Evolutionary conservation across 306 rosid species (phyloP).

Genomic region (Mucuna pruriens): DNA sequence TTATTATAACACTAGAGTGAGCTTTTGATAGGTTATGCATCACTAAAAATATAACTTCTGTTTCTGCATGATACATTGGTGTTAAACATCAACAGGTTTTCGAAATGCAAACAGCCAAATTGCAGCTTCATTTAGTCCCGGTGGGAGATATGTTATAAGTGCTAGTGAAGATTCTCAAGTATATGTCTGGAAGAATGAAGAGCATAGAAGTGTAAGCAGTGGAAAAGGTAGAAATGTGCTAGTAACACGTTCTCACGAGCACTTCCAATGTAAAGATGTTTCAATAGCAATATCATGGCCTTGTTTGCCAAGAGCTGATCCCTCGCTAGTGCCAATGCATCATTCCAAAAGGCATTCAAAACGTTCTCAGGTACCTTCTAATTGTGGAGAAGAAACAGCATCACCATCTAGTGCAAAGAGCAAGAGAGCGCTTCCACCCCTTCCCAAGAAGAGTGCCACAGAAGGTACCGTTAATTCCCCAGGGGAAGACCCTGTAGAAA

Average conservation of each 20-base stretch:
- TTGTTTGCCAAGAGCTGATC: slow-evolving; percentile 63
- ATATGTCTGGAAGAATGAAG: slow-evolving; percentile 68
- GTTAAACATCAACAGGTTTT: slow-evolving; percentile 55
- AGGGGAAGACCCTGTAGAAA: slow-evolving; percentile 47
- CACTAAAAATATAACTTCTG: neutral
- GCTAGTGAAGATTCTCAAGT: slow-evolving; percentile 94
- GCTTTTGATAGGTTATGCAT: neutral
- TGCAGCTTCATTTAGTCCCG: slow-evolving; percentile 67
- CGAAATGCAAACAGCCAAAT: slow-evolving; percentile 56
- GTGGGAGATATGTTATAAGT: slow-evolving; percentile 66
- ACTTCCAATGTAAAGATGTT: slow-evolving; percentile 77
- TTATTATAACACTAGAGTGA: neutral
- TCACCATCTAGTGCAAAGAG: neutral
- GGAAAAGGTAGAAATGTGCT: slow-evolving; percentile 49
- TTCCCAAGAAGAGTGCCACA: slow-evolving; percentile 52
- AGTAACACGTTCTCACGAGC: slow-evolving; percentile 57
- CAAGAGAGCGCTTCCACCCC: slow-evolving; percentile 57
- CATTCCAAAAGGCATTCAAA: slow-evolving; percentile 60
- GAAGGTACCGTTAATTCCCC: slow-evolving; percentile 39
- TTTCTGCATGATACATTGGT: neutral
- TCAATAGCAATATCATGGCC: slow-evolving; percentile 81
- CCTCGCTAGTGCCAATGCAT: slow-evolving; percentile 34
- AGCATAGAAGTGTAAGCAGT: slow-evolving; percentile 29
- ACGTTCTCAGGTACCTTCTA: slow-evolving; percentile 40
- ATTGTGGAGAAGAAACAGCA: slow-evolving; percentile 16